Conservation (phyloP, 1,284 basidiomycete species). For the Cutaneotrichosporon sp. region DNA sequence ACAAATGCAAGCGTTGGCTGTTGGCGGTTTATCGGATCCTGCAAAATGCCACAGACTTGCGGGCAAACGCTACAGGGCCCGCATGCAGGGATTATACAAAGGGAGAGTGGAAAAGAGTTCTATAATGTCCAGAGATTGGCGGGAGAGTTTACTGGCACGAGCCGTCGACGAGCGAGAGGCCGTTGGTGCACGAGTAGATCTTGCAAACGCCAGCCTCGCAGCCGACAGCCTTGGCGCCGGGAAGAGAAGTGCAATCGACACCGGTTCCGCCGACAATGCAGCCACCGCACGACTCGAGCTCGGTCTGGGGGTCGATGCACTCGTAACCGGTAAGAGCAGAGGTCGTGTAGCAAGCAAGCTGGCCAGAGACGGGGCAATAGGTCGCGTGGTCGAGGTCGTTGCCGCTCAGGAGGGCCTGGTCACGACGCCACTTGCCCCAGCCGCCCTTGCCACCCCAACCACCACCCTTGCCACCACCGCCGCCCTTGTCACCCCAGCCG, state of each 20-base stretch:
- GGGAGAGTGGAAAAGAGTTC: background rate
- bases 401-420: conserved; percentile 31
- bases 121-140: conserved; percentile 2
- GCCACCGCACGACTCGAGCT: conserved; percentile 64
- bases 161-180: conserved; percentile 58
- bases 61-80: background rate
- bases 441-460: conserved; percentile 4
- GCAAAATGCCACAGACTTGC: no score
- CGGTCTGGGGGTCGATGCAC: conserved; percentile 51
- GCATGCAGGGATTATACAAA: conserved; percentile 13
- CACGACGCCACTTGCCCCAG: conserved; percentile 25
- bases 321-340: conserved; percentile 35
- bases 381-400: conserved; percentile 36
- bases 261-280: conserved; percentile 65
- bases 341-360: conserved; percentile 42
- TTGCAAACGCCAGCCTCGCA: conserved; percentile 63
- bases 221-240: conserved; percentile 65
- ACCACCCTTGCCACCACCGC: background rate
- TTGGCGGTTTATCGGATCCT: background rate
- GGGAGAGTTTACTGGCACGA: conserved; percentile 56
- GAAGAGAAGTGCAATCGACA: conserved; percentile 66
- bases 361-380: conserved; percentile 40
- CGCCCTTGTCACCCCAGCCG: conserved; percentile 11
- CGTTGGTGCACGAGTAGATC: conserved; percentile 64
- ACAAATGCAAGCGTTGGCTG: background rate